A percentile compares a stretch with the other conserved stretches of the same genome.
These are phyloP conservation scores for Epichloe scottii DNA, from an alignment of 2,329 filamentous ascomycete species.

Conservation along the genomic window DNA sequence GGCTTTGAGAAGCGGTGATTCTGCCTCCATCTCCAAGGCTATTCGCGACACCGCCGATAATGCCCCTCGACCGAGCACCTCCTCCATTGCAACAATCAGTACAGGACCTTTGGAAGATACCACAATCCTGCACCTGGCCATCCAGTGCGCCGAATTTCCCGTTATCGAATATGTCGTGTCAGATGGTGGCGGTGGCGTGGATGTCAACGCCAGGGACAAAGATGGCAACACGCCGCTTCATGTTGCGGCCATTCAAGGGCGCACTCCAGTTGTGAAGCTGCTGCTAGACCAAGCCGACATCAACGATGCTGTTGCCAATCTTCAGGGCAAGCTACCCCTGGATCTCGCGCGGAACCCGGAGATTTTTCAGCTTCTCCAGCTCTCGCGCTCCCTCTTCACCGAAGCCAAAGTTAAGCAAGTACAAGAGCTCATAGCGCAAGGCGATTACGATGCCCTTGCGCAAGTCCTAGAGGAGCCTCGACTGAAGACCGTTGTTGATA, in stretches of 20 bases:
- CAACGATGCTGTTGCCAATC: slow-evolving; percentile 80
- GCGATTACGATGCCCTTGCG: slow-evolving; percentile 67
- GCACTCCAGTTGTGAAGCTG: slow-evolving; percentile 67
- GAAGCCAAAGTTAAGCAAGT: slow-evolving; percentile 77
- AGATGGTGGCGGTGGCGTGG: slow-evolving; percentile 51
- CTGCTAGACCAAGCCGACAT: slow-evolving; percentile 72
- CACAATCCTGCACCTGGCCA: slow-evolving; percentile 81
- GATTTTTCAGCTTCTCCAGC: slow-evolving; percentile 89
- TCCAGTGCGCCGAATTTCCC: slow-evolving; percentile 85
- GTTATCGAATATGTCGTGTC: slow-evolving; percentile 94
- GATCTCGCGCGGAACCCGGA: slow-evolving; percentile 86
- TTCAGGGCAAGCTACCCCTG: slow-evolving; percentile 70
- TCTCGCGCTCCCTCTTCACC: slow-evolving; percentile 78
- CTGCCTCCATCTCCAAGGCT: slow-evolving; percentile 74
- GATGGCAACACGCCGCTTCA: slow-evolving; percentile 93
- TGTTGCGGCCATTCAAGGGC: slow-evolving; percentile 71
- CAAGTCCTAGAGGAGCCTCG: slow-evolving; percentile 72
- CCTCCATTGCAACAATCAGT: slow-evolving; percentile 33
- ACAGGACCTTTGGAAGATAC: slow-evolving; percentile 58
- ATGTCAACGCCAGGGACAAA: slow-evolving; percentile 81
- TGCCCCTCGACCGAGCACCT: slow-evolving; percentile 42
- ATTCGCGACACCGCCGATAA: slow-evolving; percentile 54
- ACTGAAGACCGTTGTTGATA: slow-evolving; percentile 76
- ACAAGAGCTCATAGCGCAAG: slow-evolving; percentile 60
- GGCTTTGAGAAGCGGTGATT: slow-evolving; percentile 80